Conservation (phyloP, 495 filamentous ascomycete genomes). For the Neurospora hispaniola region DNA sequence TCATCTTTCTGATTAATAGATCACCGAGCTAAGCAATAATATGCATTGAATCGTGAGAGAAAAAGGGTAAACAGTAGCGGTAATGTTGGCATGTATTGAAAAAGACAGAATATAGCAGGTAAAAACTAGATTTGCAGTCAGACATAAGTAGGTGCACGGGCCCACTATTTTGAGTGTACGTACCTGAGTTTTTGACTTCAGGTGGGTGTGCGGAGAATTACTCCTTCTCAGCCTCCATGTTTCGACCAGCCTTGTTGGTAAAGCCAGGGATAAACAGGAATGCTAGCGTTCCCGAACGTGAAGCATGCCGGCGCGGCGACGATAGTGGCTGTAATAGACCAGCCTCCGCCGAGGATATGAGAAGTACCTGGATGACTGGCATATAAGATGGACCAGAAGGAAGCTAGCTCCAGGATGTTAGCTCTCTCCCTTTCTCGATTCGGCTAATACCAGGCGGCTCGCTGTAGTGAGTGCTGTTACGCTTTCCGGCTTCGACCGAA, state of each 20-base stretch:
- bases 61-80: too few species aligned
- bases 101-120: too few species aligned
- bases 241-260: not conserved
- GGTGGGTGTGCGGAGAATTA: too few species aligned
- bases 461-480: not conserved
- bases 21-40: too few species aligned
- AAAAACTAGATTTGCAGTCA: too few species aligned
- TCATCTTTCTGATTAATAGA: too few species aligned
- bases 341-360: not conserved
- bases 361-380: not conserved
- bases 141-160: too few species aligned
- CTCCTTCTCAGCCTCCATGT: not conserved
- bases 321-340: not conserved
- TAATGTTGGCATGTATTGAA: too few species aligned
- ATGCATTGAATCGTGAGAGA: too few species aligned
- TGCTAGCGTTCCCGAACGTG: not conserved
- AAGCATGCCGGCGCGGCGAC: not conserved
- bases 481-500: not conserved
- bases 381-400: not conserved
- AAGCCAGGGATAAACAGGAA: not conserved
- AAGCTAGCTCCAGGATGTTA: not conserved
- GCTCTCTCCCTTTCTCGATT: not conserved
- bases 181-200: too few species aligned
- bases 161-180: too few species aligned
- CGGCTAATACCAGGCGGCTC: not conserved